Evolutionary conservation across 208 protist species (phyloP).

Genomic region (Crithidia fasciculata): DNA sequence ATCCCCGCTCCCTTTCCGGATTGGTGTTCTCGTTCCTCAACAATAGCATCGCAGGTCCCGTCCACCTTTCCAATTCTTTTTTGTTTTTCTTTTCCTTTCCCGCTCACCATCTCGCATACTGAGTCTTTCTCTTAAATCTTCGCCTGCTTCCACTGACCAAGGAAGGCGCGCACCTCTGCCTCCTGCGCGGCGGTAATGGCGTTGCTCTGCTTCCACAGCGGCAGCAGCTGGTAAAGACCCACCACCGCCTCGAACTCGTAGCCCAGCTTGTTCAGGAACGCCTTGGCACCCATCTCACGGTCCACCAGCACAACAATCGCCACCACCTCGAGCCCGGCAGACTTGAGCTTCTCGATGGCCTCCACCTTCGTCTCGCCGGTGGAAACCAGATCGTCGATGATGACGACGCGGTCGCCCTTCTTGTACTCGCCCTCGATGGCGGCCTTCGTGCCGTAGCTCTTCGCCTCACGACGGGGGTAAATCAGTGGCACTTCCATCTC

Average conservation of each 20-base stretch:
- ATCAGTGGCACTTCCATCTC: slow-evolving; percentile 91
- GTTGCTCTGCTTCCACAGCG: slow-evolving; percentile 64
- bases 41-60: too few species aligned
- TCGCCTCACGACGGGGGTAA: slow-evolving; percentile 92
- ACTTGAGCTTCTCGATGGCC: slow-evolving; percentile 91
- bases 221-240: slow-evolving; percentile 78
- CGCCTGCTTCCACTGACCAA: slow-evolving; percentile 60
- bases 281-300: slow-evolving; percentile 95
- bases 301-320: slow-evolving; percentile 95
- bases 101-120: too few species aligned
- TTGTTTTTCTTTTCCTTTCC: too few species aligned
- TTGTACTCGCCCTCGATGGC: slow-evolving; percentile 95
- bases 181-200: slow-evolving; percentile 74
- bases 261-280: slow-evolving; percentile 80
- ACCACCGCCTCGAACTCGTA: slow-evolving; percentile 88
- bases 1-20: too few species aligned
- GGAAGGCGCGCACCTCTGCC: slow-evolving; percentile 60
- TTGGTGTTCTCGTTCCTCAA: too few species aligned
- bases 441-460: slow-evolving; percentile 95
- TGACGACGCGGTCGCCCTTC: slow-evolving; percentile 87
- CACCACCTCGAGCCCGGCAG: slow-evolving; percentile 83
- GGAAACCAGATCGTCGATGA: slow-evolving; percentile 97
- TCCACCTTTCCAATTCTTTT: too few species aligned
- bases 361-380: slow-evolving; percentile 95
- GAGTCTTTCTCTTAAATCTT: slow-evolving; percentile 51